A percentile compares a stretch with the other conserved stretches of the same genome.
Evolutionary conservation across 2,329 filamentous ascomycete genomes (phyloP).

Genomic region (Penicillium verrucosum): DNA sequence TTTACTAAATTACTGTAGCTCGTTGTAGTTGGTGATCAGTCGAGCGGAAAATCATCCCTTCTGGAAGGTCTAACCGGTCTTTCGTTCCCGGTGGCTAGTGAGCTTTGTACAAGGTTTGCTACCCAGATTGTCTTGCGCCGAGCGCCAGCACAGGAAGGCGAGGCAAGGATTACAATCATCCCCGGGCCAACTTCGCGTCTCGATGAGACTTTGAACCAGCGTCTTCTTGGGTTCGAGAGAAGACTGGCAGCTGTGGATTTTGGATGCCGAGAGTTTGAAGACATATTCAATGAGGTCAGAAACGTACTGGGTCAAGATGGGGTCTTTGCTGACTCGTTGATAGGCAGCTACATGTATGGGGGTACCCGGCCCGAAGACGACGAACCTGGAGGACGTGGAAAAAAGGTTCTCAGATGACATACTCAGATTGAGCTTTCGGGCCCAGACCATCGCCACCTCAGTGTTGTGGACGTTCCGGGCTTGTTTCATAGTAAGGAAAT

Average conservation of each 20-base stretch:
- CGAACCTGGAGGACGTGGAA: constrained; percentile 14
- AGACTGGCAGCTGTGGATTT: constrained; percentile 15
- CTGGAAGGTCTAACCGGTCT: constrained; percentile 32
- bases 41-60: constrained; percentile 33
- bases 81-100: constrained; percentile 28
- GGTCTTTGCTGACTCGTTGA: too few relatives aligned
- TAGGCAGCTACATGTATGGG: constrained; percentile 30
- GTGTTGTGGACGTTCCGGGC: constrained; percentile 47
- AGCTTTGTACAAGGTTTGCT: constrained; percentile 33
- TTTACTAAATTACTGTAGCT: constrained; percentile 16
- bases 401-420: constrained; percentile 42
- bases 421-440: constrained; percentile 43
- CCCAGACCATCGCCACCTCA: constrained; percentile 39
- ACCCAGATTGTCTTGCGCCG: constrained; percentile 33
- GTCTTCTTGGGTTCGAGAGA: constrained; percentile 17
- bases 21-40: constrained; percentile 36
- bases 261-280: constrained; percentile 18
- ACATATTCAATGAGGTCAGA: constrained; percentile 24
- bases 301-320: too few relatives aligned
- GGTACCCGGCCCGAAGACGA: constrained; percentile 16
- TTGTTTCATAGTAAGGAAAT: constrained; percentile 34
- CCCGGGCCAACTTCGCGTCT: constrained; percentile 26
- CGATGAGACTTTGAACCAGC: constrained; percentile 9
- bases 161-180: constrained; percentile 32
- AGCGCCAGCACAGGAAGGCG: neutral